Conservation (phyloP, 805 yeast species). For the Zygosaccharomyces lentus region DNA sequence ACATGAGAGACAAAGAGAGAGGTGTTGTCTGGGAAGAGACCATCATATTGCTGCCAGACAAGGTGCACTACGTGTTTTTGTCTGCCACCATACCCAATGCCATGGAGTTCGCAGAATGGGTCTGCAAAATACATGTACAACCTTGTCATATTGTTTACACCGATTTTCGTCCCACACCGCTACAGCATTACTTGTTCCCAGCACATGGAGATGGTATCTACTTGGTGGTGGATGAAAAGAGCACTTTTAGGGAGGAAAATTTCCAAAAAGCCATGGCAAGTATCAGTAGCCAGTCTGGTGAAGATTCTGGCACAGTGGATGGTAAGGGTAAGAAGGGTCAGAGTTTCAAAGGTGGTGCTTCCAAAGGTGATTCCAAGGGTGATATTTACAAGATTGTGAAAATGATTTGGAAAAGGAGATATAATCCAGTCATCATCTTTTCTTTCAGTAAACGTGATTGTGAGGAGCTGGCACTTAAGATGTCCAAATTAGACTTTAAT, state of each 20-base stretch:
- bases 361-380: slow-evolving; percentile 60
- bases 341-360: slow-evolving; percentile 75
- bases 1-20: slow-evolving; percentile 95
- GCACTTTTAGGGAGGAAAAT: slow-evolving; percentile 92
- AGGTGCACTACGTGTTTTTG: slow-evolving; percentile 87
- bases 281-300: slow-evolving; percentile 76
- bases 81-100: slow-evolving; percentile 98
- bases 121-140: slow-evolving; percentile 87
- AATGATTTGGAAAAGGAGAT: slow-evolving; percentile 95
- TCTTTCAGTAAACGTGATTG: slow-evolving; percentile 98
- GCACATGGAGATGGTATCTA: slow-evolving; percentile 99
- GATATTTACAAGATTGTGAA: slow-evolving; percentile 95
- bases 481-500: slow-evolving; percentile 94
- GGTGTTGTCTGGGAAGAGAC: slow-evolving; percentile 99
- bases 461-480: slow-evolving; percentile 87
- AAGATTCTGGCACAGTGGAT: slow-evolving; percentile 64
- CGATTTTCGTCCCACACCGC: slow-evolving; percentile 97
- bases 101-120: slow-evolving; percentile 98
- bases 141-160: slow-evolving; percentile 99
- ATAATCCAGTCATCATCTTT: slow-evolving; percentile 96
- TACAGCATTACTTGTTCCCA: slow-evolving; percentile 95
- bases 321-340: slow-evolving; percentile 70
- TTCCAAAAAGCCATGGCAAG: slow-evolving; percentile 98
- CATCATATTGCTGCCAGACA: slow-evolving; percentile 89
- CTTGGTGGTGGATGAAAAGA: slow-evolving; percentile 95